Evolutionary conservation across 1,284 basidiomycete genomes (phyloP).

Genomic region (Papiliotrema flavescens): DNA sequence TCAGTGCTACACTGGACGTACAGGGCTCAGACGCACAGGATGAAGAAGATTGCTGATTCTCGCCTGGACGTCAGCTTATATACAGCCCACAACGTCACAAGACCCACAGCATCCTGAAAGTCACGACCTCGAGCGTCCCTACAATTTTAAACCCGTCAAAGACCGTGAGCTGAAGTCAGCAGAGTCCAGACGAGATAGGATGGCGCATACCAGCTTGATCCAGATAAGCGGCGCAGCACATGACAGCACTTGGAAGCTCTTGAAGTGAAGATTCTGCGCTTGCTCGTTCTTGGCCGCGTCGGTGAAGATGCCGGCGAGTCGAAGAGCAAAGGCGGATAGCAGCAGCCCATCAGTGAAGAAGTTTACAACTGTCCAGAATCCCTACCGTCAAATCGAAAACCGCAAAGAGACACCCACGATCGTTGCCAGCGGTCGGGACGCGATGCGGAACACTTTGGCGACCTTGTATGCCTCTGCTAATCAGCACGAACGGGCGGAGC

Average conservation of each 20-base stretch:
- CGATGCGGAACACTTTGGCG: slow-evolving; percentile 56
- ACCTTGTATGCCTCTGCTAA: slow-evolving; percentile 51
- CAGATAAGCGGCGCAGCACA: slow-evolving; percentile 83
- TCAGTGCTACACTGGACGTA: not conserved
- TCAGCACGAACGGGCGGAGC: not conserved
- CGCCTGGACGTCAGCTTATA: slow-evolving; percentile 44
- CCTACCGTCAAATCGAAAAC: slow-evolving; percentile 21
- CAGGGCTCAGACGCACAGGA: slow-evolving; percentile 55
- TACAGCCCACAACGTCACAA: not conserved
- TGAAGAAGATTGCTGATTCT: slow-evolving; percentile 89
- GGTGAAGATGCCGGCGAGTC: slow-evolving; percentile 60
- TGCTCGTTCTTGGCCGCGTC: slow-evolving; percentile 47
- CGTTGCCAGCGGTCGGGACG: slow-evolving; percentile 27
- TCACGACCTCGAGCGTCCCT: slow-evolving; percentile 50
- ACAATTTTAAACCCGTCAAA: slow-evolving; percentile 61
- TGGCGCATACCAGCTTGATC: slow-evolving; percentile 74
- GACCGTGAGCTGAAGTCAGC: slow-evolving; percentile 31
- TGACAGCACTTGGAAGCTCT: slow-evolving; percentile 80
- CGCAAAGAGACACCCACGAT: slow-evolving; percentile 25
- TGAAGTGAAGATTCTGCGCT: slow-evolving; percentile 54
- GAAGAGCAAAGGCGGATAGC: slow-evolving; percentile 67
- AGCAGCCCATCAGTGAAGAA: slow-evolving; percentile 70
- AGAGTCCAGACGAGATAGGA: slow-evolving; percentile 50
- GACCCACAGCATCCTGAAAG: slow-evolving; percentile 61
- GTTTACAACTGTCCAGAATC: slow-evolving; percentile 76